Evolutionary conservation across 768 basidiomycete genomes (phyloP).

Genomic region (Rhizopogon sp.): DNA sequence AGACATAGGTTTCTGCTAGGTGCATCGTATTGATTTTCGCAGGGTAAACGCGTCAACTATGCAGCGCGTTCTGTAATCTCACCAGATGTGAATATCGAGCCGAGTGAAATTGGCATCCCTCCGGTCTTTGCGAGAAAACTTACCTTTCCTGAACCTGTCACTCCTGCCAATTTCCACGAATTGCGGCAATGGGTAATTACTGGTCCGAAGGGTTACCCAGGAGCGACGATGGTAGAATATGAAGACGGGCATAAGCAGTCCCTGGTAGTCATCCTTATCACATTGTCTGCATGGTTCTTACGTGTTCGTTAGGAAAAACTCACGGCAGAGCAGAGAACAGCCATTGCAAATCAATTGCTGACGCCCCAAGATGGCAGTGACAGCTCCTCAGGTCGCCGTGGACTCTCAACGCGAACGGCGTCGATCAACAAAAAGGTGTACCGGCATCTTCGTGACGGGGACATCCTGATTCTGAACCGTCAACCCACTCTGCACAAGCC

Average conservation of each 20-base stretch:
- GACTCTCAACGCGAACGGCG: conserved; percentile 71
- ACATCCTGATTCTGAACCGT: conserved; percentile 92
- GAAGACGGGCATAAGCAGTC: conserved; percentile 89
- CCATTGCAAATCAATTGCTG: conserved; percentile 91
- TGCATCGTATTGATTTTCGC: conserved; percentile 1
- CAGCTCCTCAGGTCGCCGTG: conserved; percentile 36
- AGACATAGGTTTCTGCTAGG: conserved; percentile 12
- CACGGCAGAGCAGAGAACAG: conserved; percentile 84
- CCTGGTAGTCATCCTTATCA: conserved; percentile 43
- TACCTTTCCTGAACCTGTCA: conserved; percentile 97
- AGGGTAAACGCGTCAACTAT: conserved; percentile 99
- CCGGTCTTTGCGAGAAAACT: conserved; percentile 96
- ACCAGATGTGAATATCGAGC: conserved; percentile 98
- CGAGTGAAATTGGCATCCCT: conserved; percentile 96
- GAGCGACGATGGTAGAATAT: conserved; percentile 91
- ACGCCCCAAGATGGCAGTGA: conserved; percentile 76
- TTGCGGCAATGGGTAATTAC: conserved; percentile 87
- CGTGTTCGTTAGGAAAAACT: conserved; percentile 64
- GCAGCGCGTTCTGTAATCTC: conserved; percentile 99
- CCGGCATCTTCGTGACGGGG: conserved; percentile 90
- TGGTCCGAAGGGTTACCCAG: conserved; percentile 85
- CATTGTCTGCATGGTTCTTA: neutral
- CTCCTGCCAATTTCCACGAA: conserved; percentile 82
- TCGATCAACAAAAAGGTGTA: conserved; percentile 96
- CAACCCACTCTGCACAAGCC: conserved; percentile 99